These are phyloP conservation scores for Penicillium sp. DNA, from an alignment of 2,329 filamentous ascomycete species.

Conservation along the genomic window DNA sequence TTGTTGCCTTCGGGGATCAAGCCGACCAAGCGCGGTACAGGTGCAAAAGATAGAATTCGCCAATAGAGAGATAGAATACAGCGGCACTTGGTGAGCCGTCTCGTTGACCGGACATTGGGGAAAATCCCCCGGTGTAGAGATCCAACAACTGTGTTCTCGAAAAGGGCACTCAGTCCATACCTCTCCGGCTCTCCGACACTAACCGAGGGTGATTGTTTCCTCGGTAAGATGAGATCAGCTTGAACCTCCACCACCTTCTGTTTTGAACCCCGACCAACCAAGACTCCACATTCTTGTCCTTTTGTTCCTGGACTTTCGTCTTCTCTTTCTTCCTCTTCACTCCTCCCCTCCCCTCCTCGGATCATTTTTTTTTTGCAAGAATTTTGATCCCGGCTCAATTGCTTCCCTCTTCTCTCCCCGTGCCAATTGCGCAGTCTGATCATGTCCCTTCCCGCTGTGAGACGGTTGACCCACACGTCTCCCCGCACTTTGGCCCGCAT, in stretches of 20 bases:
- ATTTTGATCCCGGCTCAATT: constrained; percentile 33
- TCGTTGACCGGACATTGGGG: neutral
- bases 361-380: neutral
- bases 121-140: neutral
- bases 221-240: constrained; percentile 32
- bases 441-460: constrained; percentile 49
- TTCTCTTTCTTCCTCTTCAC: constrained; percentile 7
- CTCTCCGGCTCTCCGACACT: constrained; percentile 23
- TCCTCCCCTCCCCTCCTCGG: neutral
- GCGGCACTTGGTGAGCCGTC: neutral
- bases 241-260: constrained; percentile 16
- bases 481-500: constrained; percentile 52
- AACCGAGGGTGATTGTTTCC: constrained; percentile 26
- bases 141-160: neutral
- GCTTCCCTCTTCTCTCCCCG: constrained; percentile 29
- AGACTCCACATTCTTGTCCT: constrained; percentile 20
- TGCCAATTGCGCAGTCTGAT: constrained; percentile 7
- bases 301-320: constrained; percentile 6
- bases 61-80: neutral
- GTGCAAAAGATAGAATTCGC: neutral
- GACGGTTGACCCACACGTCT: constrained; percentile 47
- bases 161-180: neutral
- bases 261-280: constrained; percentile 13
- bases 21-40: neutral
- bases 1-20: neutral